A percentile compares a stretch with the other conserved stretches of the same genome.
phyloP scores from a whole-genome alignment of 129 eudicot species.

The Tagetes patula region DNA sequence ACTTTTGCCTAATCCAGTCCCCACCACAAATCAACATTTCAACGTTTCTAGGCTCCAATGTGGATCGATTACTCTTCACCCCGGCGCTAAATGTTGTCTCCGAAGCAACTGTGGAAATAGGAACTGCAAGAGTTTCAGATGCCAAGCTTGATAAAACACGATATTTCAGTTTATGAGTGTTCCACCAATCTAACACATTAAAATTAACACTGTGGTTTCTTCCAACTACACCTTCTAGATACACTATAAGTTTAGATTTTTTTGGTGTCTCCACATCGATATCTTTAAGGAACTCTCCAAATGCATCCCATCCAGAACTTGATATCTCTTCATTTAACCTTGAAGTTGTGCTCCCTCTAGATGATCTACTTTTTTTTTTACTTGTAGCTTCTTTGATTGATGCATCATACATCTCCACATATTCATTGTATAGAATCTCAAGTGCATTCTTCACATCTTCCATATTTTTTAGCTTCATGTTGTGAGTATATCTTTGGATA shows the following conservation, averaged over 20 bases:
- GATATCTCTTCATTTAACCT: not conserved
- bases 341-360: not conserved
- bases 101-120: not conserved
- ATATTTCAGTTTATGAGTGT: not conserved
- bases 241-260: not conserved
- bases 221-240: not conserved
- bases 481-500: too few relatives aligned
- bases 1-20: too few relatives aligned
- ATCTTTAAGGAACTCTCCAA: not conserved
- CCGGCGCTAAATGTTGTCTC: slow-evolving; percentile 5
- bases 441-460: too few relatives aligned
- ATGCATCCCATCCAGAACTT: not conserved
- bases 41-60: not conserved
- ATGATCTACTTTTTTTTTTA: not conserved
- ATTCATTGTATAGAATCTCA: too few relatives aligned
- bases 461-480: too few relatives aligned
- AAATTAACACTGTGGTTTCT: not conserved
- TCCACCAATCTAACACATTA: slow-evolving; percentile 12
- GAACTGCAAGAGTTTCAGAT: not conserved
- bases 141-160: slow-evolving; percentile 5
- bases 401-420: too few relatives aligned
- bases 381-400: not conserved
- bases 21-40: too few relatives aligned
- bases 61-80: slow-evolving; percentile 13
- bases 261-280: not conserved